A percentile compares a stretch with the other conserved stretches of the same genome.
Evolutionary conservation across 192 early-diverging fungal genomes (phyloP).

Genomic region (Coemansia sp.): DNA sequence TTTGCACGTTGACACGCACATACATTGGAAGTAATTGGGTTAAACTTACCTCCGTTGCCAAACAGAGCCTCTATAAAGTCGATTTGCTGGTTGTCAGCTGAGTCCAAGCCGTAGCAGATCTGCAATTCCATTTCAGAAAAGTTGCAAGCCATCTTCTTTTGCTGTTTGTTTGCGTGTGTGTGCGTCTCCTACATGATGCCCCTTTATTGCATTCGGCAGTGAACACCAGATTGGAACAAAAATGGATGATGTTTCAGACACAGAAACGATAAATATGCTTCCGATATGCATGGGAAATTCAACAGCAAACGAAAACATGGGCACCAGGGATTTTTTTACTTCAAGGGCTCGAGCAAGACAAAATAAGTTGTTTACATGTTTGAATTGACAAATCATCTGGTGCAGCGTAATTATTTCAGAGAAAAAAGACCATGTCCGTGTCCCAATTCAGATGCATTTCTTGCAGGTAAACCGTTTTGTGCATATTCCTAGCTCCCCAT

Average conservation of each 20-base stretch:
- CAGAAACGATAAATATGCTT: background rate
- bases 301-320: background rate
- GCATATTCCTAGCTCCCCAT: background rate
- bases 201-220: background rate
- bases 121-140: background rate
- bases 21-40: background rate
- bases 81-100: slow-evolving; percentile 2
- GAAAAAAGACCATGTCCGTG: background rate
- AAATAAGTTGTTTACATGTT: background rate
- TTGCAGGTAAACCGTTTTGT: background rate
- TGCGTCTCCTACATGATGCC: background rate
- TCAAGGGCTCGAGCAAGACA: background rate
- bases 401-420: background rate
- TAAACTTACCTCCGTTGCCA: background rate
- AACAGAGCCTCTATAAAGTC: background rate
- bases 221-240: slow-evolving; percentile 1
- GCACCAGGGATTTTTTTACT: background rate
- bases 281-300: background rate
- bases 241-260: background rate
- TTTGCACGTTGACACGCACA: background rate
- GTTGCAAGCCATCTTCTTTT: background rate
- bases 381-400: background rate
- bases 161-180: background rate
- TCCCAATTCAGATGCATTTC: background rate
- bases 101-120: background rate